These are phyloP conservation scores for Bothriochloa decipiens DNA, from an alignment of 176 grass and related monocot species.

Conservation along the genomic window DNA sequence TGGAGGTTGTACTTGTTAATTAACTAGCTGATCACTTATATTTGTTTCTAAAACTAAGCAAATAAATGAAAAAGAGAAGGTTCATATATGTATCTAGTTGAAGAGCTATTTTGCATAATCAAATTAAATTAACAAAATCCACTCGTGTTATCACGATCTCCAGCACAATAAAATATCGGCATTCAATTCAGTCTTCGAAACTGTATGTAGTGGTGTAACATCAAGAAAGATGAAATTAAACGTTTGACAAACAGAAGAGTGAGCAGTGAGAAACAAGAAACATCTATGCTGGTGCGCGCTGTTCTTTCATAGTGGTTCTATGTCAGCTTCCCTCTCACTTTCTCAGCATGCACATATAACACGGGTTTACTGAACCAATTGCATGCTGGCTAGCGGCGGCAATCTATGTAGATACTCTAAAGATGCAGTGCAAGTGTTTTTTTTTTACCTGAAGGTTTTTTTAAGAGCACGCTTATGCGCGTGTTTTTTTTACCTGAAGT, in stretches of 20 bases:
- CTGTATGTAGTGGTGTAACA: not conserved
- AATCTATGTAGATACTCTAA: not conserved
- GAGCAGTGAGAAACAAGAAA: not conserved
- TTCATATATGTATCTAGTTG: not conserved
- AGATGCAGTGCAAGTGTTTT: not conserved
- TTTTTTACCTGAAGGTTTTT: not conserved
- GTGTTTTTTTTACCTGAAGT: not conserved
- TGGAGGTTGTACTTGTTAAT: not conserved
- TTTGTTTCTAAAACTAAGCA: not conserved
- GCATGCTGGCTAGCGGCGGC: not conserved
- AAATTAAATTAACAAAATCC: not conserved
- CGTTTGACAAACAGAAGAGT: not conserved
- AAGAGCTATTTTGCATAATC: not conserved
- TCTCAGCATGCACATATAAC: no score
- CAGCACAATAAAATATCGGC: not conserved
- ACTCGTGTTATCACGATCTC: not conserved
- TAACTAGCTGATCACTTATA: not conserved
- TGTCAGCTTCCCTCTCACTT: not conserved
- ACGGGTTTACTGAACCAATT: not conserved
- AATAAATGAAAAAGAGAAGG: not conserved
- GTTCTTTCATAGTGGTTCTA: slow-evolving; percentile 10
- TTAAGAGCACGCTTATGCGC: no score
- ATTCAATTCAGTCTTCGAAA: not conserved
- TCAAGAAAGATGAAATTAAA: not conserved
- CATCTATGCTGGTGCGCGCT: not conserved